Conservation (phyloP, 805 yeast genomes). For the Wickerhamiella kurtzmanii region DNA sequence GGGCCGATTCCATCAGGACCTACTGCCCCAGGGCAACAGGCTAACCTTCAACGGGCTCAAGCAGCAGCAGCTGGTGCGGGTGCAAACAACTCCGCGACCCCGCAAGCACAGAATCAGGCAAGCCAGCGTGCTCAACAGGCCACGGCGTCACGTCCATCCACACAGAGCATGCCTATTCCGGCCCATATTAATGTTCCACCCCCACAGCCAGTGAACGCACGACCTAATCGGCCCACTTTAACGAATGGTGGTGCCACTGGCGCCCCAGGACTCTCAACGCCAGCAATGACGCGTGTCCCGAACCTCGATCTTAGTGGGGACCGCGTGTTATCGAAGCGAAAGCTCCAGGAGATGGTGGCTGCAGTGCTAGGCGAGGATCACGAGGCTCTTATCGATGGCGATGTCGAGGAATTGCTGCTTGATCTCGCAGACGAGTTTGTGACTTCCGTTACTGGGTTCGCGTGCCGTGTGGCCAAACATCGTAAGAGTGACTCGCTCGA, state of each 20-base stretch:
- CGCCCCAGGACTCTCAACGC: slow-evolving; percentile 61
- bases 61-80: background rate
- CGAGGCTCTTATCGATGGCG: slow-evolving; percentile 84
- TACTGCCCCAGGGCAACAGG: background rate
- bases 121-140: background rate
- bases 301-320: slow-evolving; percentile 58
- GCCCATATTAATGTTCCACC: slow-evolving; percentile 50
- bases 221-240: slow-evolving; percentile 66
- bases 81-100: background rate
- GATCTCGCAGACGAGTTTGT: slow-evolving; percentile 96
- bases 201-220: slow-evolving; percentile 50
- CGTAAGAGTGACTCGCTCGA: slow-evolving; percentile 79
- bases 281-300: slow-evolving; percentile 65
- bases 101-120: background rate
- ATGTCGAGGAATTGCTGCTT: slow-evolving; percentile 73
- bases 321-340: slow-evolving; percentile 76
- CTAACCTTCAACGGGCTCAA: no score
- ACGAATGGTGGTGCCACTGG: slow-evolving; percentile 35
- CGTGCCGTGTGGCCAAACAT: slow-evolving; percentile 90
- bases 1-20: background rate
- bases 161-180: slow-evolving; percentile 36
- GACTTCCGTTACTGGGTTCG: slow-evolving; percentile 77
- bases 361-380: slow-evolving; percentile 65
- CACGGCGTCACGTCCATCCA: background rate
- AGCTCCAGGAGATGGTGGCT: slow-evolving; percentile 73